A percentile compares a stretch with the other conserved stretches of the same genome.
phyloP scores from a whole-genome alignment of 208 protist genomes.

The Lotmaria passim region DNA sequence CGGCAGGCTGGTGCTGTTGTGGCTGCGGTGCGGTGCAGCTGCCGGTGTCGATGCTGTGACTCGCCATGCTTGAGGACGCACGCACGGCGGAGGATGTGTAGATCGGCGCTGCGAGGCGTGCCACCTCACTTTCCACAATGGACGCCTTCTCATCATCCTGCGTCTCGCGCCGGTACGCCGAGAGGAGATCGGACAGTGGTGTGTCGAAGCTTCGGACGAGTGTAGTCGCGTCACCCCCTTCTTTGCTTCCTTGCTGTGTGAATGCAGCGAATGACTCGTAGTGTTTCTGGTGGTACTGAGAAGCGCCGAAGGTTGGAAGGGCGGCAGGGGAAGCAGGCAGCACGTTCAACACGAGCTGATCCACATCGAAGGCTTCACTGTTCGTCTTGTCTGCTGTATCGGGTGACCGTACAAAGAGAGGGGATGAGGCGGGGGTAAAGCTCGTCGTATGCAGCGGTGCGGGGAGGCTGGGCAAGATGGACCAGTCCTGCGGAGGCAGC shows the following conservation, averaged over 20 bases:
- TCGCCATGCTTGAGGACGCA: neutral
- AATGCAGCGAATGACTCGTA: too few species aligned
- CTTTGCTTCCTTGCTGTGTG: neutral
- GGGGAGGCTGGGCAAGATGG: slow-evolving; percentile 1
- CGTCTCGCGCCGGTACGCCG: neutral
- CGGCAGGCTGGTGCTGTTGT: neutral
- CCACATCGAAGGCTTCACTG: neutral
- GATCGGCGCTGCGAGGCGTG: neutral
- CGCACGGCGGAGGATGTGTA: too few species aligned
- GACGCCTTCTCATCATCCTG: neutral
- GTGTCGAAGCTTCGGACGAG: neutral
- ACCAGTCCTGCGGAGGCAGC: slow-evolving; percentile 6
- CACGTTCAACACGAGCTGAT: neutral
- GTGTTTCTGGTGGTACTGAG: neutral
- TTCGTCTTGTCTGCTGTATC: neutral
- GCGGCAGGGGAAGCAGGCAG: neutral
- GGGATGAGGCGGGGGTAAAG: neutral
- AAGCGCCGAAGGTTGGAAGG: slow-evolving; percentile 4
- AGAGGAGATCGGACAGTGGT: neutral
- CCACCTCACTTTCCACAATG: neutral
- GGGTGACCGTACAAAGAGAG: neutral
- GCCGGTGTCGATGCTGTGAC: neutral
- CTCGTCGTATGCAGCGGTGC: neutral
- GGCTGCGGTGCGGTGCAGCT: neutral
- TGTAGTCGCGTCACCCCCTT: neutral